These are phyloP conservation scores for Colletotrichum phormii DNA, from an alignment of 2,329 filamentous ascomycete genomes.

Conservation along the genomic window DNA sequence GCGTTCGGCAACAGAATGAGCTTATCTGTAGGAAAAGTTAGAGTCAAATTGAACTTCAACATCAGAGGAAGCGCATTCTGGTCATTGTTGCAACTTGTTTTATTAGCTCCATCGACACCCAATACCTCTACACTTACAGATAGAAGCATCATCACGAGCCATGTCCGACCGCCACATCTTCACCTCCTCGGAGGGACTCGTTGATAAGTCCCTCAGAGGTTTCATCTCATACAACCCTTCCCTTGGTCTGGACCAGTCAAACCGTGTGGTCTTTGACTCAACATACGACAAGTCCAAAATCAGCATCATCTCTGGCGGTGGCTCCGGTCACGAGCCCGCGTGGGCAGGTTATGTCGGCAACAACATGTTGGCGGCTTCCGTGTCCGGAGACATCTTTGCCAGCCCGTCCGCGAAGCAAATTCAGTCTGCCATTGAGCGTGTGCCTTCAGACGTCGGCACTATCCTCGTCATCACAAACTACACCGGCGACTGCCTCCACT, in stretches of 20 bases:
- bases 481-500: conserved; percentile 73
- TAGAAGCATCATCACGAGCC: neutral
- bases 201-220: conserved; percentile 62
- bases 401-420: conserved; percentile 74
- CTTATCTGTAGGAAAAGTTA: too few species aligned
- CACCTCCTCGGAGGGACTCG: conserved; percentile 63
- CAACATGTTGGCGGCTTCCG: conserved; percentile 71
- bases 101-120: conserved; percentile 10
- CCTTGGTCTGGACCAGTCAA: conserved; percentile 61
- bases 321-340: conserved; percentile 70
- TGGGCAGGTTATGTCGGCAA: conserved; percentile 73
- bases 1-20: neutral
- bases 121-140: neutral
- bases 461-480: conserved; percentile 75
- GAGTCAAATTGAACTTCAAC: neutral
- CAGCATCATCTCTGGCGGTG: conserved; percentile 65
- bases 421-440: conserved; percentile 66
- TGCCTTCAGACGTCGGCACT: conserved; percentile 65
- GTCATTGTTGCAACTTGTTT: neutral
- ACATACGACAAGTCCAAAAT: conserved; percentile 57
- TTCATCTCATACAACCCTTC: conserved; percentile 65
- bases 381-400: conserved; percentile 73
- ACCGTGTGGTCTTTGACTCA: conserved; percentile 64
- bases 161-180: conserved; percentile 68
- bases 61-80: neutral